phyloP scores from a whole-genome alignment of 305 asterid genomes.

The Fraxinus platypoda region DNA sequence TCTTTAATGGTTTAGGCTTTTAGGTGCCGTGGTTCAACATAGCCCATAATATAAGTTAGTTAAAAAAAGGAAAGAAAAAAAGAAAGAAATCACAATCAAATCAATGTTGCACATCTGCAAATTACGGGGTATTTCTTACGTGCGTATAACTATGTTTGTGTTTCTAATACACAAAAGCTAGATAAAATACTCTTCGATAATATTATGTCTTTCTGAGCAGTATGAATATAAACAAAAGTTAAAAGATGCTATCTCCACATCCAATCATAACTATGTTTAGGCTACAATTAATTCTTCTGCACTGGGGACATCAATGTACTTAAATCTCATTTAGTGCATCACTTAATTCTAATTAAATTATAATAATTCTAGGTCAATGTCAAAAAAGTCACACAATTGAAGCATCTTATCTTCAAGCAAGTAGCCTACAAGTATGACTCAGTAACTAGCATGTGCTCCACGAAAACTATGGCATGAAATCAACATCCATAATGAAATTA shows the following conservation, averaged over 20 bases:
- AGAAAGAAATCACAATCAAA: background rate
- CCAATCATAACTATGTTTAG: background rate
- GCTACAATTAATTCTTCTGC: background rate
- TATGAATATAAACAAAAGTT: conserved; percentile 2
- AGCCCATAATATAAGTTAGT: background rate
- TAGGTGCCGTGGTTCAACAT: background rate
- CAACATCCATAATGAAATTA: background rate
- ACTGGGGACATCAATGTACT: background rate
- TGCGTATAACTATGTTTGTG: background rate
- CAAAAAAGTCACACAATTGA: background rate
- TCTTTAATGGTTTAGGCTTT: background rate
- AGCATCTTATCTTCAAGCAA: background rate
- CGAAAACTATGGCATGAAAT: background rate
- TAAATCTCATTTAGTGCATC: conserved; percentile 15
- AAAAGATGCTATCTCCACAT: background rate
- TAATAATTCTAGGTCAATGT: background rate
- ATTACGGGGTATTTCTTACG: background rate
- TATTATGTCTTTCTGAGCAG: background rate
- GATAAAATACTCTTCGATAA: background rate
- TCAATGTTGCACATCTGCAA: background rate
- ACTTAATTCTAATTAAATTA: background rate
- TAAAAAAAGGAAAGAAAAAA: background rate
- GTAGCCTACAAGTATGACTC: background rate
- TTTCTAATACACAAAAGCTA: background rate
- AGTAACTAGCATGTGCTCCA: background rate